Evolutionary conservation across 2,329 filamentous ascomycete species (phyloP).

Genomic region (Botrytis fragariae): DNA sequence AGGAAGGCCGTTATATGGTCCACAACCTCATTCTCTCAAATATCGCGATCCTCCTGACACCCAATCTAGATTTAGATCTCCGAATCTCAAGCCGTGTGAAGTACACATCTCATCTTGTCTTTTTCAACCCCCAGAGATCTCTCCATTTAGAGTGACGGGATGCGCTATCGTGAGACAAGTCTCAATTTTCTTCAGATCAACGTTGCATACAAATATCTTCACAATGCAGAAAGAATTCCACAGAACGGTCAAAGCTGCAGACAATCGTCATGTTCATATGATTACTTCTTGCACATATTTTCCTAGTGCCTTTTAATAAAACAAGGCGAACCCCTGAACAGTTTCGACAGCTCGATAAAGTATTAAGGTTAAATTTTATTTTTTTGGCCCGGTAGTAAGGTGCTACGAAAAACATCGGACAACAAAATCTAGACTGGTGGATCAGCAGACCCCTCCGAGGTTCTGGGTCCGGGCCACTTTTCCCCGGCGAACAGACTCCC

Average conservation of each 20-base stretch:
- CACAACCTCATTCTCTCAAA: background rate
- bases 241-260: constrained; percentile 3
- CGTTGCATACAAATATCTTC: constrained; percentile 11
- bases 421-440: background rate
- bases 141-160: background rate
- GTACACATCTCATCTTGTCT: constrained; percentile 2
- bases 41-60: constrained; percentile 13
- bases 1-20: constrained; percentile 9
- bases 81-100: constrained; percentile 4
- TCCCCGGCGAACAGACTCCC: constrained; percentile 1
- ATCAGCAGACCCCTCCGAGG: constrained; percentile 14
- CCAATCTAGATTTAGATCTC: constrained; percentile 17
- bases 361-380: background rate
- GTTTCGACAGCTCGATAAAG: background rate
- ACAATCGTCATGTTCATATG: constrained; percentile 1
- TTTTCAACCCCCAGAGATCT: background rate
- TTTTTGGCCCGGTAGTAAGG: background rate
- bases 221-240: background rate
- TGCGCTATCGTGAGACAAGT: constrained; percentile 1
- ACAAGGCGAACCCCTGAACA: constrained; percentile 5
- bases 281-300: background rate
- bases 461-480: background rate
- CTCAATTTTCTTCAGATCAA: constrained; percentile 10
- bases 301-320: background rate
- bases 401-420: background rate